Evolutionary conservation across 2,329 filamentous ascomycete genomes (phyloP), one percentile per base, ranked within the genome.

Genomic region (Fusarium lateritium): DNA sequence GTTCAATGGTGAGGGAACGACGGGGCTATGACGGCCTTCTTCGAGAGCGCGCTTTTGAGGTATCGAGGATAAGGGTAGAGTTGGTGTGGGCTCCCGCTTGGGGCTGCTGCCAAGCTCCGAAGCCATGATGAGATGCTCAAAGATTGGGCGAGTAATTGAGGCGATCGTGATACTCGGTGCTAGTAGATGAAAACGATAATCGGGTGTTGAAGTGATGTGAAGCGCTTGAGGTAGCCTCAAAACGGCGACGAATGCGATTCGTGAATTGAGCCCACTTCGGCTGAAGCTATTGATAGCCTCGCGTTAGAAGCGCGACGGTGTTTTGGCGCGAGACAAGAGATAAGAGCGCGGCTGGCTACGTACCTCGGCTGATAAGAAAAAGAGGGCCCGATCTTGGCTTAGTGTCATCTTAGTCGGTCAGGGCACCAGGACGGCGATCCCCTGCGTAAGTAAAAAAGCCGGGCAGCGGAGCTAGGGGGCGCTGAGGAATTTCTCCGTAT

Each of bases 1-100:
- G 72, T 94, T 94, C 65, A 94, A 86, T 28, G 92, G 92, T 13
- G 92, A 94, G 4, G 92, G 89, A 3, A 94, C 84, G 14, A 89
- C 85, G 6, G 92, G 92, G 64, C 86, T 86, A 78, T 94, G 89
- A 36, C 67, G 68, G 75, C 88, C 88, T 73, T 92, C 91, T 64
- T 92, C 90, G 31, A 91, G 83, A 22, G 83, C 81, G 62, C 90
- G 89, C 74, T 92, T 92, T 75, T 91, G 86, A 5, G 89, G 88
- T 24, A 91, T 81, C 11, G 84, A 83, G 51, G 84, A 80, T 77
- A 80, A 73, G 7, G 80, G 74, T 17, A 78, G 72, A 22, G 76
- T 77, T 28, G 82, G 80, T 8, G 80, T 83, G 19, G 79, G 69
- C 71, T 84, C 83, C 61, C 79, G 73, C 56, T 82, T 82, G 28